phyloP scores from a whole-genome alignment of 495 filamentous ascomycete genomes.

The Chaetomium cochliodes region DNA sequence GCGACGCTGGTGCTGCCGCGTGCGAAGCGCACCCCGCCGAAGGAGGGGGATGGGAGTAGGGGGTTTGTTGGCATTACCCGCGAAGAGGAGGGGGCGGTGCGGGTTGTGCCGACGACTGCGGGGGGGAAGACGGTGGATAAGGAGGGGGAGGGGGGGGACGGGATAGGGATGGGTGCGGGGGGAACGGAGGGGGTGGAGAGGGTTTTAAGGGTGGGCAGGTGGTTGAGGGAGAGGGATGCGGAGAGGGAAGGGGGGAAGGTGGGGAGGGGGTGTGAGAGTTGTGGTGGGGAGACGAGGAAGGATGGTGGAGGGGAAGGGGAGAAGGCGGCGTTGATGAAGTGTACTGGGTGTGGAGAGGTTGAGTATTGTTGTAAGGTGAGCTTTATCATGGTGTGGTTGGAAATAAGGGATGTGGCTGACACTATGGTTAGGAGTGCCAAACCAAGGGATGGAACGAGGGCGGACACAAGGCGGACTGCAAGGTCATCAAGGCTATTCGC shows the following conservation, averaged over 20 bases:
- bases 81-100: constrained; percentile 27
- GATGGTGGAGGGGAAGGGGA: constrained; percentile 10
- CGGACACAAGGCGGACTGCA: constrained; percentile 47
- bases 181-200: constrained; percentile 34
- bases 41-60: constrained; percentile 8
- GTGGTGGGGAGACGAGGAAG: constrained; percentile 25
- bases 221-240: constrained; percentile 23
- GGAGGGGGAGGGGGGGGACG: constrained; percentile 18
- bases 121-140: constrained; percentile 38
- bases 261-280: constrained; percentile 40
- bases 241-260: constrained; percentile 20
- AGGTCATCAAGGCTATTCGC: constrained; percentile 40
- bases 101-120: constrained; percentile 34
- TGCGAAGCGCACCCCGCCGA: constrained; percentile 34
- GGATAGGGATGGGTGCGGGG: constrained; percentile 14
- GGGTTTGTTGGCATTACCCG: constrained; percentile 36
- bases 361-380: constrained; percentile 47
- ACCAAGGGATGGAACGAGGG: constrained; percentile 42
- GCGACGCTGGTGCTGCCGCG: constrained; percentile 36
- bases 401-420: too few species aligned
- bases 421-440: constrained; percentile 39
- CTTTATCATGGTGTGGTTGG: neutral
- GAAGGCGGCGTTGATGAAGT: constrained; percentile 34
- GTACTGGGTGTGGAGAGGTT: constrained; percentile 43
- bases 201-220: constrained; percentile 24